These are phyloP conservation scores for Penicillium turbatum DNA, from an alignment of 495 filamentous ascomycete genomes.

Conservation along the genomic window DNA sequence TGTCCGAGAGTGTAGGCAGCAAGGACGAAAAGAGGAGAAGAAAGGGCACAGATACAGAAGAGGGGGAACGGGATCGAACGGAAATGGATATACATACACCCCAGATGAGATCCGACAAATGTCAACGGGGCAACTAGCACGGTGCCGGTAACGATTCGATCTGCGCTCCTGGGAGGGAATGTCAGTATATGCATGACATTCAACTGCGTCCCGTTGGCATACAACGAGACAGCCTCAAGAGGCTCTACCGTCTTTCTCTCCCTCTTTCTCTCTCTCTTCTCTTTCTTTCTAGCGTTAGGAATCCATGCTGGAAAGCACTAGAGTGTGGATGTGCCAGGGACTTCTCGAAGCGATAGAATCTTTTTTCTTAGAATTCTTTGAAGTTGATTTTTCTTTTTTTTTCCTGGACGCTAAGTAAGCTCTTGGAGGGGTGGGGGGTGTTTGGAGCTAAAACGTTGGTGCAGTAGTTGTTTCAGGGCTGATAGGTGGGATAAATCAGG, in stretches of 20 bases:
- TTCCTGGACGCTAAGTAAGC: constrained; percentile 14
- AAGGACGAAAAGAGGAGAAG: background rate
- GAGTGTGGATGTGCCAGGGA: background rate
- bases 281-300: background rate
- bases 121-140: background rate
- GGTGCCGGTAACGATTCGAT: background rate
- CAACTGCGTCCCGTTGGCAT: background rate
- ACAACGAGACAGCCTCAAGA: background rate
- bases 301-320: background rate
- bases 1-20: background rate
- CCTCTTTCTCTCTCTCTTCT: background rate
- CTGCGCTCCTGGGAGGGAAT: background rate
- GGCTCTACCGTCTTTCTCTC: background rate
- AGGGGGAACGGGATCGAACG: background rate
- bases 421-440: constrained; percentile 15
- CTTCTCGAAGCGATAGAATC: background rate
- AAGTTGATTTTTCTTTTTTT: constrained; percentile 3
- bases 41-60: too few species aligned
- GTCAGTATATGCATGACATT: constrained; percentile 28
- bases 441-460: constrained; percentile 10
- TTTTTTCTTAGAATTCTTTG: background rate
- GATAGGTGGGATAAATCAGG: background rate
- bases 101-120: background rate
- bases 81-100: background rate
- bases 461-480: background rate